Base-by-base conservation (phyloP, 2,329 filamentous ascomycete genomes). In the Xylariomycetidae sp. region DNA sequence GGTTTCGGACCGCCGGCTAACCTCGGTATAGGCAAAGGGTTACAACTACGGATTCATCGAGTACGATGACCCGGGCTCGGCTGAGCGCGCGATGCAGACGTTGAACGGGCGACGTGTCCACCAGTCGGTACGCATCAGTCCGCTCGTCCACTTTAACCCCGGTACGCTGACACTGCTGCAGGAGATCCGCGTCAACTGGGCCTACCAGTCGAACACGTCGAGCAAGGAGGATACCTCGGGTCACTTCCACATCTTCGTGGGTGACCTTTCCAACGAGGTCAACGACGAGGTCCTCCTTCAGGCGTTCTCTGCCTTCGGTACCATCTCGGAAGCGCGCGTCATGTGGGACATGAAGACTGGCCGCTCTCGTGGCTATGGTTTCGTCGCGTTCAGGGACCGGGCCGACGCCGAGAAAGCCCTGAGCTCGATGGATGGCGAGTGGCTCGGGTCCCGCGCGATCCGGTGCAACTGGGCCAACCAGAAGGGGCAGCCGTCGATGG, bases 331-430 rank as follows among this genome's bases (percentile, higher is more conserved):
- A 64, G 92, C 92, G 40, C 88, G 92, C 53, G 92, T 98, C 45
- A 98, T 98, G 92, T 98, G 92, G 92, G 92, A 98, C 62, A 98
- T 98, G 92, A 98, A 98, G 76, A 98, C 92, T 22, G 92, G 92
- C 48, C 83, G 92, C 45, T 97, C 92, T 48, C 86, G 92, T 58
- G 92, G 92, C 40, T 98, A 98, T 57, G 92, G 92, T 10, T 98
- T 98, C 57, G 50, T 97, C 49, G 92, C 92, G 31, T 98, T 94
- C 76, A 85, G 90, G 43, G 92, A 98, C 44, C 87, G 90, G 44
- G 69, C 77, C 22, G 92, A 98, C 55, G 92, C 92, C 17, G 92
- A 98, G 62, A 95, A 96, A 66, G 90, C 92, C 2, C 66, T 98
- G 54, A 94, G 84, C 66, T 88, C 88, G 43, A 98, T 98, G 92